These are phyloP conservation scores for Ophiostoma sp. DNA, from an alignment of 2,329 filamentous ascomycete genomes.

Conservation along the genomic window DNA sequence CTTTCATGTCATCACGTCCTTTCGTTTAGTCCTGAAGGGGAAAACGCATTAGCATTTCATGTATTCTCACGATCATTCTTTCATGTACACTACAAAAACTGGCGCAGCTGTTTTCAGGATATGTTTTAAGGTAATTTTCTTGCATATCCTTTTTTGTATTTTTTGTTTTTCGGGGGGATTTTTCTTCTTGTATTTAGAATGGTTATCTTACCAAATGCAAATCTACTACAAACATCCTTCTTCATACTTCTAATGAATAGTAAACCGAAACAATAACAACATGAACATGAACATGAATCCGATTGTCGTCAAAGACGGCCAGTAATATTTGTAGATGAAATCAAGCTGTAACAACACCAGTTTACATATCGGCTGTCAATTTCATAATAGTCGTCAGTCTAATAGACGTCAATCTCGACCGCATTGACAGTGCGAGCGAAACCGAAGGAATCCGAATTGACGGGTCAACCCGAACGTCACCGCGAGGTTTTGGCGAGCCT, in stretches of 20 bases:
- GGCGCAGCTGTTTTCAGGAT: neutral
- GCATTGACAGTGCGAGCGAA: neutral
- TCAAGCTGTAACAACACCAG: neutral
- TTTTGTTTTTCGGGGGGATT: neutral
- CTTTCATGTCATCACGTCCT: conserved; percentile 5
- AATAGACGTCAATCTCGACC: too few species aligned
- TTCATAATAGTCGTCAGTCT: neutral
- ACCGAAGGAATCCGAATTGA: neutral
- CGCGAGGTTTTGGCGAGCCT: neutral
- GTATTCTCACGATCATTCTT: neutral
- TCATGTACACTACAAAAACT: conserved; percentile 17
- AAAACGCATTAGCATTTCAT: neutral
- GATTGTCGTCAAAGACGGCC: neutral
- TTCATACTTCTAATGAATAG: neutral
- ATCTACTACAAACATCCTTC: neutral
- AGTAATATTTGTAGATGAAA: neutral
- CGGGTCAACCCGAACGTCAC: too few species aligned
- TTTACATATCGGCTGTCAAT: neutral
- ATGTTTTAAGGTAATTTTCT: neutral
- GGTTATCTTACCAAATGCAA: neutral
- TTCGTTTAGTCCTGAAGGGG: neutral
- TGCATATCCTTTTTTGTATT: neutral
- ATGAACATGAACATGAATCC: neutral
- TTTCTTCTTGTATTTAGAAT: neutral
- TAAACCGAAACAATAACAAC: neutral